Evolutionary conservation across 371 early-diverging fungal genomes (phyloP).

Genomic region (Apophysomyces elegans): DNA sequence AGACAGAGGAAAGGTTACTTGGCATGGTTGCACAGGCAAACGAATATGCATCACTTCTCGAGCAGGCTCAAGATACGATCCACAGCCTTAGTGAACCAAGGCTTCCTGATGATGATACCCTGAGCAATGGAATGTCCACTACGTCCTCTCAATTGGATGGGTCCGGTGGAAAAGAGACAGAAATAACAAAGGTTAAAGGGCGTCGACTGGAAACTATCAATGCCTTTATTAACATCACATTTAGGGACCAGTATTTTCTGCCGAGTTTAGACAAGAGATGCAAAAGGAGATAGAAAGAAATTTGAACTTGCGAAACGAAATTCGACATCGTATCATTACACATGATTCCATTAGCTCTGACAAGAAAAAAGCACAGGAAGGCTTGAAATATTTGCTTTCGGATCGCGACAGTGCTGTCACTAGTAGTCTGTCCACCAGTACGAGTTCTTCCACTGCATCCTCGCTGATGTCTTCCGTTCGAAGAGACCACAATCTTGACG

Average conservation of each 20-base stretch:
- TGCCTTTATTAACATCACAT: background rate
- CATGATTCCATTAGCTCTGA: constrained; percentile 41
- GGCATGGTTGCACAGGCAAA: constrained; percentile 68
- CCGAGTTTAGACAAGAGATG: constrained; percentile 59
- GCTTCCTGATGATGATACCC: constrained; percentile 42
- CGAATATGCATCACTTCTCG: constrained; percentile 65
- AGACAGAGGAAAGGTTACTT: constrained; percentile 63
- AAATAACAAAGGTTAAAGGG: constrained; percentile 50
- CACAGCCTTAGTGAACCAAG: constrained; percentile 57
- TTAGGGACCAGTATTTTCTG: constrained; percentile 57
- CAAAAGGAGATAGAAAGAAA: constrained; percentile 60
- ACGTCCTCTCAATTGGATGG: constrained; percentile 35
- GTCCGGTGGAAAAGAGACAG: constrained; percentile 40
- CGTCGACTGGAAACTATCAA: background rate
- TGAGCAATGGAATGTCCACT: constrained; percentile 28
- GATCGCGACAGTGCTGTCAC: constrained; percentile 39
- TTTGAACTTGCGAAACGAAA: constrained; percentile 44
- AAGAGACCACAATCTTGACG: background rate
- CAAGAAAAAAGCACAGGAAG: constrained; percentile 50
- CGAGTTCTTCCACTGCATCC: constrained; percentile 35
- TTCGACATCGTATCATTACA: constrained; percentile 52
- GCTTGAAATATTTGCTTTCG: constrained; percentile 53
- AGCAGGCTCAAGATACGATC: constrained; percentile 72
- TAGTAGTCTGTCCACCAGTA: constrained; percentile 34
- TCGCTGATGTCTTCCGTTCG: constrained; percentile 24